Evolutionary conservation across 441 rosid species (phyloP).

Genomic region (Mallotus repandus): DNA sequence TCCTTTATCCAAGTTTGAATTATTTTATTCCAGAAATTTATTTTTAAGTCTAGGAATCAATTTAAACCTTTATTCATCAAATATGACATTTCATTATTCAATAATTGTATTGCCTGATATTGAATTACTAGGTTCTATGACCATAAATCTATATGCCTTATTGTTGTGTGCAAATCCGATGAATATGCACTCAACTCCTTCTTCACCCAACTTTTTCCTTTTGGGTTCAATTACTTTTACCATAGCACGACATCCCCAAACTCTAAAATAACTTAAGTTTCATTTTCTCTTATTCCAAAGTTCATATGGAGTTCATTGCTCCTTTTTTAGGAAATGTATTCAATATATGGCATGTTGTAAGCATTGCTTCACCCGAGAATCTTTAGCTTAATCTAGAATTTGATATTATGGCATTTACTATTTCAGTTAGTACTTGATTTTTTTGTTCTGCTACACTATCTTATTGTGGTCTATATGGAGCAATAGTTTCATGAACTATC

Average conservation of each 20-base stretch:
- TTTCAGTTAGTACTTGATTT: conserved; percentile 20
- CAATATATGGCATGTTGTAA: conserved; percentile 29
- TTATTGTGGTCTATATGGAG: background rate
- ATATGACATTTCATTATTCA: background rate
- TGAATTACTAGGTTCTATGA: background rate
- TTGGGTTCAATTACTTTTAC: background rate
- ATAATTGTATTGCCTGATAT: background rate
- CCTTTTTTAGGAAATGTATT: conserved; percentile 7
- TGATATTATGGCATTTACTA: conserved; percentile 16
- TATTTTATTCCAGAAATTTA: background rate
- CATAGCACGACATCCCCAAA: background rate
- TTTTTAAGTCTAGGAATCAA: background rate
- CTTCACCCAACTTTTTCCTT: background rate
- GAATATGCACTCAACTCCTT: background rate
- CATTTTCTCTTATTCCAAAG: background rate
- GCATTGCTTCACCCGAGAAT: background rate
- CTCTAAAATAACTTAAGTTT: background rate
- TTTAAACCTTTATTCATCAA: background rate
- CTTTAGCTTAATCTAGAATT: conserved; percentile 15
- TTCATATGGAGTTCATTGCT: background rate
- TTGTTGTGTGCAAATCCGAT: background rate
- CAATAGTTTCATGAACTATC: background rate
- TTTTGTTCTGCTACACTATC: background rate
- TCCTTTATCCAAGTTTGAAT: background rate
- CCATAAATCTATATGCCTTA: background rate